These are phyloP conservation scores for Cyberlindnera samutprakarnensis DNA, from an alignment of 805 yeast species.

Conservation along the genomic window DNA sequence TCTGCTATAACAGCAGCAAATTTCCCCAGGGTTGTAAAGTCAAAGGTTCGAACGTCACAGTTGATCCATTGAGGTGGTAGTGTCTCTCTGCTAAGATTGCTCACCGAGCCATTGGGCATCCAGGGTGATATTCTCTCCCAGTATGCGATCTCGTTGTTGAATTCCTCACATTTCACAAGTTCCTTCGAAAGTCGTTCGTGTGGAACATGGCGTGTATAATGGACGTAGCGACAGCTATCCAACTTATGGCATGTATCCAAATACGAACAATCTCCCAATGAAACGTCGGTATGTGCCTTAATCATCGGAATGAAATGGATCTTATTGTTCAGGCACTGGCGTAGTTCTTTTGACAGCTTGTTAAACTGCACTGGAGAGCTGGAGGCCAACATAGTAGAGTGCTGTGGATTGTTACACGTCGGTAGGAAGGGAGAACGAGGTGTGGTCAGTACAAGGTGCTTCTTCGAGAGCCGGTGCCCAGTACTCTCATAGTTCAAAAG, in stretches of 20 bases:
- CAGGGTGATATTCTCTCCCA: conserved; percentile 24
- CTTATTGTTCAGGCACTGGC: conserved; percentile 15
- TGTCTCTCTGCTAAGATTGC: conserved; percentile 25
- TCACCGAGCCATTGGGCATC: conserved; percentile 27
- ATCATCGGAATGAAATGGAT: conserved; percentile 50
- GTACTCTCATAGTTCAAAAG: conserved; percentile 31
- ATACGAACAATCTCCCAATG: conserved; percentile 87
- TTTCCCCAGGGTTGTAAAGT: conserved; percentile 66
- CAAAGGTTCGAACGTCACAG: conserved; percentile 73
- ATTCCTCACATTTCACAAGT: conserved; percentile 14
- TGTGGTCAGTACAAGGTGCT: conserved; percentile 33
- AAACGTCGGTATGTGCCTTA: conserved; percentile 56
- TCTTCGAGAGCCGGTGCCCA: conserved; percentile 30
- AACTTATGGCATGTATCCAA: conserved; percentile 90
- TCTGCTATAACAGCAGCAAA: conserved; percentile 84
- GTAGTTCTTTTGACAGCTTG: conserved; percentile 24
- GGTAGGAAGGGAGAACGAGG: conserved; percentile 36
- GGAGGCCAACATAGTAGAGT: conserved; percentile 13
- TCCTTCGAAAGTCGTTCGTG: conserved; percentile 20
- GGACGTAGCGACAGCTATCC: conserved; percentile 72
- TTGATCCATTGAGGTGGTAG: conserved; percentile 78
- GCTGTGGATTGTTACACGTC: conserved; percentile 37
- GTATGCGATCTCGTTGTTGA: conserved; percentile 15
- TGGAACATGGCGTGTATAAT: conserved; percentile 48
- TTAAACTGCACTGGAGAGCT: conserved; percentile 11